phyloP scores from a whole-genome alignment of 2,329 filamentous ascomycete genomes.

The Davidsoniella neocaledoniae region DNA sequence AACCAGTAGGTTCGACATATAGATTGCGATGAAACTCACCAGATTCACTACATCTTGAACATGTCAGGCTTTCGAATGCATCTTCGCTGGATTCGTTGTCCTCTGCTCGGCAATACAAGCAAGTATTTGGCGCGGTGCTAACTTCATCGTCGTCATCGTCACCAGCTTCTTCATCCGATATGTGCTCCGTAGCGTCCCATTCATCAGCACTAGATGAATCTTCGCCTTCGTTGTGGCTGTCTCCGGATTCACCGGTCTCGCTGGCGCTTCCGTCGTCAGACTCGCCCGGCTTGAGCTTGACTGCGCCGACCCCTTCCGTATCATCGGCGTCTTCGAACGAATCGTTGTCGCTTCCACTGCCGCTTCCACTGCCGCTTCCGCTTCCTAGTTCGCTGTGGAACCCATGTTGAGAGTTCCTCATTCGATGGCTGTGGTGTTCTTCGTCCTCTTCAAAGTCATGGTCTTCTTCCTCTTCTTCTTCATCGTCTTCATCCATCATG shows the following conservation, averaged over 20 bases:
- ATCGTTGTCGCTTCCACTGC: constrained; percentile 16
- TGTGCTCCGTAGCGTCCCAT: constrained; percentile 41
- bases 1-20: constrained; percentile 16
- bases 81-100: constrained; percentile 55
- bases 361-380: constrained; percentile 11
- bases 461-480: constrained; percentile 15
- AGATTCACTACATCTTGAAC: constrained; percentile 63
- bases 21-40: constrained; percentile 35
- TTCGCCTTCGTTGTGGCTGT: constrained; percentile 22
- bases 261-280: constrained; percentile 26
- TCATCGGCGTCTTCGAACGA: constrained; percentile 14
- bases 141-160: constrained; percentile 41
- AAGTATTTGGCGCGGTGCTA: constrained; percentile 29
- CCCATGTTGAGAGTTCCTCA: background rate
- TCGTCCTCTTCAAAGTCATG: constrained; percentile 1
- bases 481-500: constrained; percentile 18
- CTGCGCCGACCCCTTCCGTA: constrained; percentile 5
- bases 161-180: constrained; percentile 35
- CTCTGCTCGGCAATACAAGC: constrained; percentile 71
- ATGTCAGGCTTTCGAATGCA: constrained; percentile 55
- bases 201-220: constrained; percentile 39
- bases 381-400: background rate
- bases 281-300: constrained; percentile 11
- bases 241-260: constrained; percentile 18
- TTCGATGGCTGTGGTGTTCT: background rate